Percentiles rank a stretch among this genome's conserved stretches.
Evolutionary conservation across 139 green algal species (phyloP).

Genomic region (Chlorella sp.): DNA sequence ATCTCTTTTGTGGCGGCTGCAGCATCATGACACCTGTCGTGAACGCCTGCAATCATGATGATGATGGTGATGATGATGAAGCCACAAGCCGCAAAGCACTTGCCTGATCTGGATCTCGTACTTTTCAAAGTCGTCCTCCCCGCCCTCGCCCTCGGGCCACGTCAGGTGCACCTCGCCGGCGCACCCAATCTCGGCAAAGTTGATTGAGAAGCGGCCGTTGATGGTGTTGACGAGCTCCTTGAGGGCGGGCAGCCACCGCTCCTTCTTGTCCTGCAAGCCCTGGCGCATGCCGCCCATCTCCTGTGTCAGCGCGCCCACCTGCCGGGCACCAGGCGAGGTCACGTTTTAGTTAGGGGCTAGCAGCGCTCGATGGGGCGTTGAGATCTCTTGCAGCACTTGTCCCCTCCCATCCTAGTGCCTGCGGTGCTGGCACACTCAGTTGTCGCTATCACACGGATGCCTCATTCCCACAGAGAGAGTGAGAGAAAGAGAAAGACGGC

Average conservation of each 20-base stretch:
- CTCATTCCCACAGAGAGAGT: too few relatives aligned
- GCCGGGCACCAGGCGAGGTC: neutral
- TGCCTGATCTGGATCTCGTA: slow-evolving; percentile 64
- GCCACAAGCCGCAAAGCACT: neutral
- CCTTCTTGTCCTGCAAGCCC: slow-evolving; percentile 30
- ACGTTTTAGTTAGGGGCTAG: too few relatives aligned
- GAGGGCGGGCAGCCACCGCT: slow-evolving; percentile 77
- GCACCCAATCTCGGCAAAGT: slow-evolving; percentile 75
- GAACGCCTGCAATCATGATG: neutral
- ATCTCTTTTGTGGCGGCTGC: too few relatives aligned
- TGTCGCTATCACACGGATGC: too few relatives aligned
- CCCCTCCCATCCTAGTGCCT: too few relatives aligned
- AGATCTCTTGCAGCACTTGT: too few relatives aligned
- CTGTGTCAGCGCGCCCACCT: neutral
- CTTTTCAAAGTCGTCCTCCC: slow-evolving; percentile 64
- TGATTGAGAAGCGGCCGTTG: slow-evolving; percentile 65
- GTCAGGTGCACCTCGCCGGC: slow-evolving; percentile 73
- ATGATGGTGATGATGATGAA: neutral
- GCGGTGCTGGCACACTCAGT: too few relatives aligned
- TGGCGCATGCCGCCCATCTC: neutral
- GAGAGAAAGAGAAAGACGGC: too few relatives aligned
- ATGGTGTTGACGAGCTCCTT: slow-evolving; percentile 61
- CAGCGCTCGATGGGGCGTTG: too few relatives aligned
- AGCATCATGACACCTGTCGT: too few relatives aligned
- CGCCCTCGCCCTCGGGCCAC: slow-evolving; percentile 16